Evolutionary conservation across 2,329 filamentous ascomycete species (phyloP), one percentile per base, ranked within the genome.

Genomic region (Verticillium zaregamsianum): DNA sequence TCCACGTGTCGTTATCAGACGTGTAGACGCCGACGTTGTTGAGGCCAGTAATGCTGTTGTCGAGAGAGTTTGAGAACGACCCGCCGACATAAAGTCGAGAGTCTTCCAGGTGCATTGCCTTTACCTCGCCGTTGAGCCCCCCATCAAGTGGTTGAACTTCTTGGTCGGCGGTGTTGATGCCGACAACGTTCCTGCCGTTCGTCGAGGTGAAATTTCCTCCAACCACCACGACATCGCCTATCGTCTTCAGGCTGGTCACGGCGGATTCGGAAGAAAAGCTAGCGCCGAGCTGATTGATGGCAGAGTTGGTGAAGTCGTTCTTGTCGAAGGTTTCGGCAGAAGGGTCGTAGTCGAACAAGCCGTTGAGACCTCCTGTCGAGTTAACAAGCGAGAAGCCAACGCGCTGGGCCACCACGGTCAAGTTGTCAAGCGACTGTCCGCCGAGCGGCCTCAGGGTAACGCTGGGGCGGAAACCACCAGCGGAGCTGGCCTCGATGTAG

Each of bases 331-430:
- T 80, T 14, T 81, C 79, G 62, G 82, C 72, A 20, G 80, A 82
- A 0, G 93, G 91, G 68, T 96, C 85, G 71, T 91, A 97, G 70
- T 98, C 95, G 72, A 91, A 98, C 1, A 99, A 79, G 9, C 93
- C 93, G 71, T 97, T 97, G 59, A 99, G 79, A 3, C 91, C 91
- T 58, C 90, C 91, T 56, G 88, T 91, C 3, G 90, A 90, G 65
- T 87, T 88, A 66, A 89, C 82, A 56, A 92, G 80, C 25, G 81
- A 88, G 73, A 97, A 97, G 11, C 89, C 87, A 49, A 98, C 87
- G 61, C 90, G 86, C 71, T 96, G 93, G 9, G 95, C 95, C n/a
- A 99, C 95, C 66, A 98, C 79, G 1, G 90, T 90, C 71, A 95
- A 79, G 61, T 84, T 76, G 7, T 81, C 76, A 37, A 87, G 76